Percentiles rank a stretch among this genome's conserved stretches.
Conservation (phyloP, 352 stramenopile genomes). For the Elongisporangium senticosum region DNA sequence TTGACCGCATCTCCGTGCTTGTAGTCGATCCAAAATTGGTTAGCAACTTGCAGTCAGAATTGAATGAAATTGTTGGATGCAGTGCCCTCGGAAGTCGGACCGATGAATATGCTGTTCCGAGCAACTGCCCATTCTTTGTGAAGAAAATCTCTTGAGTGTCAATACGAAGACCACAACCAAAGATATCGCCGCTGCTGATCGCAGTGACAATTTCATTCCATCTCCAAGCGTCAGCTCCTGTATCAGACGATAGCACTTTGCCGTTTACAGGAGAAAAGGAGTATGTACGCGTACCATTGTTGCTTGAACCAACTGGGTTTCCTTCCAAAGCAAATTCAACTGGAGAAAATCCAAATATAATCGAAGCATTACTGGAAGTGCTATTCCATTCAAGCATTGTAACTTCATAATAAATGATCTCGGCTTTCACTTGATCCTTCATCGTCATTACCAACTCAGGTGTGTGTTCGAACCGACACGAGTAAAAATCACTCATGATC, state of each 20-base stretch:
- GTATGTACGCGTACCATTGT: slow-evolving; percentile 43
- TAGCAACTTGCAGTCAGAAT: slow-evolving; percentile 68
- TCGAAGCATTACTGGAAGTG: not conserved
- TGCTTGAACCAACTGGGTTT: slow-evolving; percentile 40
- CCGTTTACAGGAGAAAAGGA: slow-evolving; percentile 62
- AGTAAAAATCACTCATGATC: slow-evolving; percentile 31
- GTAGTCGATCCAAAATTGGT: slow-evolving; percentile 56
- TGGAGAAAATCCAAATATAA: slow-evolving; percentile 53
- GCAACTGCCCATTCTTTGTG: slow-evolving; percentile 75
- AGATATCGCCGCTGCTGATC: slow-evolving; percentile 56
- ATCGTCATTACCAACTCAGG: slow-evolving; percentile 67
- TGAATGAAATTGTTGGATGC: slow-evolving; percentile 76
- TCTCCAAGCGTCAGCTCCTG: slow-evolving; percentile 53
- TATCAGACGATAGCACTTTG: slow-evolving; percentile 58
- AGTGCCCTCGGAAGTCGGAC: slow-evolving; percentile 35
- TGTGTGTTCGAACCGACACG: slow-evolving; percentile 81
- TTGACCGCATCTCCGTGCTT: slow-evolving; percentile 17
- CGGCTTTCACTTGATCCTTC: slow-evolving; percentile 60
- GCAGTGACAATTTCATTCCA: slow-evolving; percentile 53
- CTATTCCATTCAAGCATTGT: slow-evolving; percentile 62
- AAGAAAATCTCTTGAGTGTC: slow-evolving; percentile 85
- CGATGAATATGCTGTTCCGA: slow-evolving; percentile 78
- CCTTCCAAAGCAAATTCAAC: slow-evolving; percentile 68
- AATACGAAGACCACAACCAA: slow-evolving; percentile 71
- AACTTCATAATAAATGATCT: slow-evolving; percentile 81